Evolutionary conservation across 768 basidiomycete species (phyloP).

Genomic region (Suillus hirtellus): DNA sequence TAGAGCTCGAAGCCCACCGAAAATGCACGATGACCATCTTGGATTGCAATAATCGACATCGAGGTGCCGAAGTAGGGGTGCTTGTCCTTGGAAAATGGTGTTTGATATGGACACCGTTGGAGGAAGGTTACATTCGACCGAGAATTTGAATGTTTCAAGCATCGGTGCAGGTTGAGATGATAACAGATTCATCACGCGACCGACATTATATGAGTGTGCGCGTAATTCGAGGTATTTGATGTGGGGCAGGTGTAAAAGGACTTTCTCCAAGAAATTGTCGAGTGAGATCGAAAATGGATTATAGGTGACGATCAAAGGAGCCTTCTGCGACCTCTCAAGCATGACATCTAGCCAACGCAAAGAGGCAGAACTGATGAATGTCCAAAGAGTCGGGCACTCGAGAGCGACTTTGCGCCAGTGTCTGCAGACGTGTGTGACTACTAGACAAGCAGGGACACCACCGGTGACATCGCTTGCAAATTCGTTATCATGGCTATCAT

Average conservation of each 20-base stretch:
- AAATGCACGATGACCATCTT: not conserved
- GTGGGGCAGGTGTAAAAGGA: not conserved
- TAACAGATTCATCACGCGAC: not conserved
- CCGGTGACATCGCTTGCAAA: accelerated
- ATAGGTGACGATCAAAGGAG: not conserved
- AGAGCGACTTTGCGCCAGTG: conserved; percentile 3
- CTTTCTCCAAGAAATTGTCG: not conserved
- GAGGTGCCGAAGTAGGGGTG: not conserved
- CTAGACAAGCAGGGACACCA: not conserved
- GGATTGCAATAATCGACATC: not conserved
- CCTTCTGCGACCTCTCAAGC: conserved; percentile 3
- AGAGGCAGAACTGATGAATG: not conserved
- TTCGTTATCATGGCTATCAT: not conserved
- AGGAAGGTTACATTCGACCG: not conserved
- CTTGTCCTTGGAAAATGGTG: not conserved
- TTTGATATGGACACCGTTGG: not conserved
- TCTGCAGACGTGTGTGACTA: conserved; percentile 1
- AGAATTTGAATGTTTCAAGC: not conserved
- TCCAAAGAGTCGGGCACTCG: not conserved
- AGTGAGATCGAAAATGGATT: not conserved
- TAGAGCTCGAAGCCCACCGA: not conserved
- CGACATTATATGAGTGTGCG: not conserved
- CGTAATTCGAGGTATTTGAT: not conserved
- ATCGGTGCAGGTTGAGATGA: not conserved
- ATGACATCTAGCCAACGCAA: not conserved